Base-by-base conservation (phyloP, 2,329 filamentous ascomycete species). In the Pezicula rhizophila region DNA sequence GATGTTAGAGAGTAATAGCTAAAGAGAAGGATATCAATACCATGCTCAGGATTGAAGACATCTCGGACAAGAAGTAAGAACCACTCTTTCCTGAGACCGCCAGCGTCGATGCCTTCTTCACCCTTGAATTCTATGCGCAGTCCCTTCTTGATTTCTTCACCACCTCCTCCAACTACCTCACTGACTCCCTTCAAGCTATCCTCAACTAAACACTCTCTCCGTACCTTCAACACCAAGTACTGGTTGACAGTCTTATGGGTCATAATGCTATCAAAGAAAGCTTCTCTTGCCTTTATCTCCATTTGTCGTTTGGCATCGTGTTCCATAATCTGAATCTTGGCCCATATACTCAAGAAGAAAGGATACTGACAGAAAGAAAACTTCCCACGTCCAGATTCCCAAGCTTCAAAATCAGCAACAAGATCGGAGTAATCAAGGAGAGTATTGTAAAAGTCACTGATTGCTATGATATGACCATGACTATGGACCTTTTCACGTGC, bases 321-420 rank as follows among this genome's bases (percentile, higher is more conserved):
- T 62, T 96, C 89, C 59, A 96, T 74, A 42, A 96, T 92, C 55
- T 85, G 85, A 50, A 93, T 95, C 67, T 96, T 96, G 25, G 90
- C 86, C 73, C 89, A 91, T 55, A 96, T 90, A 53, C 89, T 95
- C 37, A 96, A 74, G 57, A 96, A 84, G 60, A 96, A 95, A 0
- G 91, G 89, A 60, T 95, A 95, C 63, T 95, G 89, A 63, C 90
- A 96, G 62, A 96, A 95, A 0, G 87, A 80, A 63, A 96, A 96
- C 56, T 82, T 88, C 17, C 77, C 76, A 45, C 78, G 77, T 55
- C 79, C 84, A 4, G 80, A 77, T 63, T 95, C 90, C 91, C 91
- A 96, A 8, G 81, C 77, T 61, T 95, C 89, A 60, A 95, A 96
- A 64, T 96, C 91, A 0, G 79, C 80, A 42, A 93, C 79, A 6